phyloP scores from a whole-genome alignment of 1,284 basidiomycete genomes.

The Rhodofomes roseus region DNA sequence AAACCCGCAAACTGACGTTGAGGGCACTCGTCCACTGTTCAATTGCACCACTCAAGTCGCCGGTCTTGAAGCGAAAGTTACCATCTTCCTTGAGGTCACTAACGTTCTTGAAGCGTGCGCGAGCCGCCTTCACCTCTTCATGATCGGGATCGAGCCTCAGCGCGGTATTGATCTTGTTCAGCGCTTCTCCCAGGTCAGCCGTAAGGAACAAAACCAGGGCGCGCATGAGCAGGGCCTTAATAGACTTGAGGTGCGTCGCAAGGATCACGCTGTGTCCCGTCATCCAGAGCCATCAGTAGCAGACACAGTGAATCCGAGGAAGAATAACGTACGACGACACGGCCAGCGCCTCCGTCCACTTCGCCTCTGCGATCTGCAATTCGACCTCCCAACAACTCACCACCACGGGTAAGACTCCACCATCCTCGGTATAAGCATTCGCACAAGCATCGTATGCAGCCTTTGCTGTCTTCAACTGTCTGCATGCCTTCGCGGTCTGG shows the following conservation, averaged over 20 bases:
- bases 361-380: constrained; percentile 11
- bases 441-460: constrained; percentile 13
- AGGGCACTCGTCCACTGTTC: constrained; percentile 10
- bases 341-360: constrained; percentile 10
- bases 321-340: constrained; percentile 10
- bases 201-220: constrained; percentile 12
- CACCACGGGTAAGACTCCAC: constrained; percentile 6
- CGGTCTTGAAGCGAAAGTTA: constrained; percentile 1
- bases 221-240: constrained; percentile 9
- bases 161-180: neutral
- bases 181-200: constrained; percentile 7
- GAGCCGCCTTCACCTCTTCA: constrained; percentile 3
- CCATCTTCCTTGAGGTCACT: constrained; percentile 10
- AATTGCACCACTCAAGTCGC: constrained; percentile 7
- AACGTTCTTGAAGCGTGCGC: constrained; percentile 7
- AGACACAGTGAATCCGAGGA: too few relatives aligned
- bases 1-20: constrained; percentile 4
- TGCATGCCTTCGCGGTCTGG: constrained; percentile 8
- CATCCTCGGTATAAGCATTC: constrained; percentile 8
- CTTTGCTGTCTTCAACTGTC: constrained; percentile 17
- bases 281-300: neutral
- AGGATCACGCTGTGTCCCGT: constrained; percentile 1
- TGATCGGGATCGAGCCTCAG: constrained; percentile 17
- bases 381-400: constrained; percentile 18
- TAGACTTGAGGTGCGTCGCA: neutral